Percentiles rank a stretch among this genome's conserved stretches.
Conservation (phyloP, 441 rosid genomes). For the Adansonia madagascariensis region DNA sequence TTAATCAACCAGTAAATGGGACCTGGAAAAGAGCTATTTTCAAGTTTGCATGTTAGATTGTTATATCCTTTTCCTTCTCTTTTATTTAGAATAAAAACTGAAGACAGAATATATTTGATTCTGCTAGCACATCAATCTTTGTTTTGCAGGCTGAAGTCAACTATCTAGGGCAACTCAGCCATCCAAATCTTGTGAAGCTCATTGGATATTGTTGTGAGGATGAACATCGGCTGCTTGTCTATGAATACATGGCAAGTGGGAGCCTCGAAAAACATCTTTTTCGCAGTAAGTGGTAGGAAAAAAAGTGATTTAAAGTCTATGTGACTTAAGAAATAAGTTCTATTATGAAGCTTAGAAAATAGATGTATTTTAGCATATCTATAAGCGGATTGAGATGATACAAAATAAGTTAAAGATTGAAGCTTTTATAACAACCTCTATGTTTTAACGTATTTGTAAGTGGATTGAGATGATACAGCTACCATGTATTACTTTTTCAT, state of each 20-base stretch:
- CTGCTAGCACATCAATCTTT: slow-evolving; percentile 17
- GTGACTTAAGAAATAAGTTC: background rate
- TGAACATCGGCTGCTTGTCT: slow-evolving; percentile 88
- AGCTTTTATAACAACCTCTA: background rate
- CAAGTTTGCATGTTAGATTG: background rate
- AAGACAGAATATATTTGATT: slow-evolving; percentile 12
- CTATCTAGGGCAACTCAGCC: slow-evolving; percentile 92
- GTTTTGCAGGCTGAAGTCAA: slow-evolving; percentile 88
- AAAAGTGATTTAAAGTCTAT: background rate
- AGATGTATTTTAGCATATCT: too few relatives aligned
- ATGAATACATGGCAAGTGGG: slow-evolving; percentile 94
- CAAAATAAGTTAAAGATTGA: background rate
- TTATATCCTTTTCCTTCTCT: background rate
- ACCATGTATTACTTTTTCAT: background rate
- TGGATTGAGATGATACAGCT: background rate
- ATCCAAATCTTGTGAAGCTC: slow-evolving; percentile 93
- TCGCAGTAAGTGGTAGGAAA: slow-evolving; percentile 62
- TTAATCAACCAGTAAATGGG: background rate
- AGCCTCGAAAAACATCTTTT: slow-evolving; percentile 96
- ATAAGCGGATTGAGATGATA: too few relatives aligned
- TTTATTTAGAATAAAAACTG: background rate
- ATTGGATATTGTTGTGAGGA: slow-evolving; percentile 99
- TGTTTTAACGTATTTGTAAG: background rate
- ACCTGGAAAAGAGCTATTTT: background rate
- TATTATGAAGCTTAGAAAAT: background rate